Percentiles rank a stretch among this genome's conserved stretches.
phyloP scores from a whole-genome alignment of 345 rosid genomes.

The Odontarrhena argentea region DNA sequence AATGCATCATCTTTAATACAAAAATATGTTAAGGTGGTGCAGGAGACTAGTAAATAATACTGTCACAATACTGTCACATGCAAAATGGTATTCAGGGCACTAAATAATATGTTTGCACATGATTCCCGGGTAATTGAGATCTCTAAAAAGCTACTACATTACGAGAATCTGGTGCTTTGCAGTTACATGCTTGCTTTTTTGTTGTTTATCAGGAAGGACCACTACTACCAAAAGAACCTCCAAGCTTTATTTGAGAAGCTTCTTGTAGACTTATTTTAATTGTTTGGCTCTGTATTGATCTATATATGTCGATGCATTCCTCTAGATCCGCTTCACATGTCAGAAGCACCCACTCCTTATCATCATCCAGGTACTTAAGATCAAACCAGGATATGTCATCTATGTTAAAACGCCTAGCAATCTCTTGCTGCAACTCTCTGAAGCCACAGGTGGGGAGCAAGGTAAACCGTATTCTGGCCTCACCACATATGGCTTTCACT shows the following conservation, averaged over 20 bases:
- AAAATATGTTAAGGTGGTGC: slow-evolving; percentile 26
- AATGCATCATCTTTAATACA: slow-evolving; percentile 20
- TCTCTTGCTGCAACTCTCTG: slow-evolving; percentile 58
- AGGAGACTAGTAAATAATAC: slow-evolving; percentile 31
- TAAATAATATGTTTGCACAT: slow-evolving; percentile 23
- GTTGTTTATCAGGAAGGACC: slow-evolving; percentile 34
- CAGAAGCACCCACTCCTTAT: slow-evolving; percentile 71
- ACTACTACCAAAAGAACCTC: slow-evolving; percentile 40
- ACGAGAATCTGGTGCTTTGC: slow-evolving; percentile 17
- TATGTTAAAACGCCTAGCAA: slow-evolving; percentile 56
- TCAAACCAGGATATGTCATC: slow-evolving; percentile 49
- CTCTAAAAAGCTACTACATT: slow-evolving; percentile 20
- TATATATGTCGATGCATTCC: slow-evolving; percentile 77
- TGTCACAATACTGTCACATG: slow-evolving; percentile 15
- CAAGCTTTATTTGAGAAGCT: slow-evolving; percentile 43
- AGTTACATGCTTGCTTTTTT: slow-evolving; percentile 13
- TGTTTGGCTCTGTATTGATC: slow-evolving; percentile 49
- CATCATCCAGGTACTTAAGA: slow-evolving; percentile 73
- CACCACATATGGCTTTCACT: slow-evolving; percentile 72
- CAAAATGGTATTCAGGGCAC: slow-evolving; percentile 32
- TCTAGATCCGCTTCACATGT: slow-evolving; percentile 78
- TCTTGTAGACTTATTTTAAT: slow-evolving; percentile 60
- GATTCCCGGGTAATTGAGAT: slow-evolving; percentile 21
- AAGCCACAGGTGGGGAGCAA: slow-evolving; percentile 57
- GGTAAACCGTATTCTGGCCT: slow-evolving; percentile 64